phyloP scores from a whole-genome alignment of 768 basidiomycete species.

The Polyporus arcularius region DNA sequence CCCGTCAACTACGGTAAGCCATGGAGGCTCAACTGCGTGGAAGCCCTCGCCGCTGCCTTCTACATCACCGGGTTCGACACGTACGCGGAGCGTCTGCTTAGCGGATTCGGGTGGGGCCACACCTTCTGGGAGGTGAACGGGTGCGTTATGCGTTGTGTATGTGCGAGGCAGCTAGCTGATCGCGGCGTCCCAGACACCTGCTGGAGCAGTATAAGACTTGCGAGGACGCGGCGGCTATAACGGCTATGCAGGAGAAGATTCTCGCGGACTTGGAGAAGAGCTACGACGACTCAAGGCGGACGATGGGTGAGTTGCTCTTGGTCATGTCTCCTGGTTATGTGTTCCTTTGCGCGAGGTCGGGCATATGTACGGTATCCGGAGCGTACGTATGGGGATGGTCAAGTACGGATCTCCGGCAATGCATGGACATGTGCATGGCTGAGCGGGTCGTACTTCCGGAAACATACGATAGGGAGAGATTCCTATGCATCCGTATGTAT shows the following conservation, averaged over 20 bases:
- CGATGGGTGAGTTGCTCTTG: conserved; percentile 40
- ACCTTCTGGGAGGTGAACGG: conserved; percentile 86
- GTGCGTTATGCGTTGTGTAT: conserved; percentile 38
- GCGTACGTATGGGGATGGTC: too few relatives aligned
- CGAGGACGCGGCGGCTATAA: conserved; percentile 56
- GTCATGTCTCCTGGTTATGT: not conserved
- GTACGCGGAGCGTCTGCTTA: conserved; percentile 77
- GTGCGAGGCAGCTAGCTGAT: not conserved
- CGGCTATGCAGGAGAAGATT: conserved; percentile 62
- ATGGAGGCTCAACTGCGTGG: conserved; percentile 93
- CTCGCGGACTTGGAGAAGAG: conserved; percentile 67
- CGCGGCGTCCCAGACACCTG: conserved; percentile 23
- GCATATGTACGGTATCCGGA: too few relatives aligned
- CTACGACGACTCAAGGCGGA: conserved; percentile 57
- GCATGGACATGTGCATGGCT: too few relatives aligned
- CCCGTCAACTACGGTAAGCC: conserved; percentile 98
- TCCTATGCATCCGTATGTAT: too few relatives aligned
- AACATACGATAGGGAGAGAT: too few relatives aligned
- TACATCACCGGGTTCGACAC: conserved; percentile 87
- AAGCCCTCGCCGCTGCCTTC: conserved; percentile 92
- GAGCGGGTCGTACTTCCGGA: too few relatives aligned
- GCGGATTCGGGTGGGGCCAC: conserved; percentile 88
- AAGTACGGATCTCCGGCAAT: too few relatives aligned
- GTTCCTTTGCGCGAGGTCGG: not conserved
- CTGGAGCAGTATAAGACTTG: conserved; percentile 81